Evolutionary conservation across 495 filamentous ascomycete species (phyloP), one percentile per base, ranked within the genome.

Genomic region (Penicillium paradoxum): DNA sequence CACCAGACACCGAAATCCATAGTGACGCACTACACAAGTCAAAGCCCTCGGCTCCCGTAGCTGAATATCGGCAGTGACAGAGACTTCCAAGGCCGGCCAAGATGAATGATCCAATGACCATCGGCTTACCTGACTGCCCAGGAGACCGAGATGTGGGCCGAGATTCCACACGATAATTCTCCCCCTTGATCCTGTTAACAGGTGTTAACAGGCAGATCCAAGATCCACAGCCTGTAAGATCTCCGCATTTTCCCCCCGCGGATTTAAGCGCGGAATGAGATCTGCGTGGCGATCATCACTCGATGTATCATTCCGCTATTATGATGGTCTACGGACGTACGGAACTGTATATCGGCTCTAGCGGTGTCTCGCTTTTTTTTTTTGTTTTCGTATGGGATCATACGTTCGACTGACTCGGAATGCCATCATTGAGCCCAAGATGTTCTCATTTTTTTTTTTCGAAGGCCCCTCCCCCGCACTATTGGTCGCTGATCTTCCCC

Each of bases 221-320:
- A 30, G 19, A 32, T 13, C 49, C 9, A 24, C 9, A 0, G n/a
- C 6, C 18, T 3, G 21, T 6, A 38, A 10, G 30, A 33, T 43
- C 49, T 51, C 49, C 49, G 29, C 49, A 43, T 43, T 43, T 33
- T n/a, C n/a, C n/a, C 38, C 49, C 49, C 49, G 22, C 32, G 19
- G 7, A 24, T 24, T 21, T 6, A 25, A 21, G 27, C 18, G 3
- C 7, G 6, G 14, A 17, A 15, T 32, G 25, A 49, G 38, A 33
- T 34, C 15, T 51, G 18, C 33, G 11, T 15, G 49, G 17, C 14
- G 49, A 51, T 51, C 49, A 25, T 51, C 9, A 22, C 49, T 40
- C 14, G 10, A 42, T 42, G 17, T 14, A 42, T 51, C 46, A 21
- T 15, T 24, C 3, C 13, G 22, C 11, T 30, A 5, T 15, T 22